Conservation (phyloP, 306 rosid species). For the Trifolium pratense region DNA sequence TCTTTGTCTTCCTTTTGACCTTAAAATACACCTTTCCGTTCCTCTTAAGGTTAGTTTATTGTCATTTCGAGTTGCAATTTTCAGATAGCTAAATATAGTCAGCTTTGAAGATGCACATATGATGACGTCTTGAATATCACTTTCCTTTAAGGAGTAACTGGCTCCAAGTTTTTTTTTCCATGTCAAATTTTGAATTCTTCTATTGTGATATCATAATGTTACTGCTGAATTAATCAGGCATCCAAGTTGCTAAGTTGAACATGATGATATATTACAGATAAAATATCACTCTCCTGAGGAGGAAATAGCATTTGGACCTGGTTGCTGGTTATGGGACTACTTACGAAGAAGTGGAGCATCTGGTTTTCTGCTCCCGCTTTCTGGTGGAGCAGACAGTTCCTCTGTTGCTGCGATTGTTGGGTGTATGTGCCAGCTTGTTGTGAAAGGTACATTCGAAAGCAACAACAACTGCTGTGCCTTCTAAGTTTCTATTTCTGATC, state of each 20-base stretch:
- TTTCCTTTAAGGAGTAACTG: constrained; percentile 4
- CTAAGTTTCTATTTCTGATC: constrained; percentile 26
- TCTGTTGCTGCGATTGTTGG: constrained; percentile 97
- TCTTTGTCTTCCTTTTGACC: constrained; percentile 79
- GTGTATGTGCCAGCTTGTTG: constrained; percentile 95
- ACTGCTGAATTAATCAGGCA: constrained; percentile 25
- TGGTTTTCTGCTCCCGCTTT: constrained; percentile 97
- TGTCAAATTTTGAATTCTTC: constrained; percentile 15
- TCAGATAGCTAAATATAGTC: constrained; percentile 26
- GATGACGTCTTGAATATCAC: constrained; percentile 25
- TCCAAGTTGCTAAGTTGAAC: constrained; percentile 40
- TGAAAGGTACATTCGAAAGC: constrained; percentile 65
- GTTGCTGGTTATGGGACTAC: constrained; percentile 99
- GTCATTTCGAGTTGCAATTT: constrained; percentile 35
- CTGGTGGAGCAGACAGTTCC: constrained; percentile 99
- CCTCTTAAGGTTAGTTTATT: constrained; percentile 74
- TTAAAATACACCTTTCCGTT: constrained; percentile 64
- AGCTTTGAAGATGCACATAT: constrained; percentile 25
- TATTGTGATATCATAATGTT: not conserved
- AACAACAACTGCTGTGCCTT: constrained; percentile 19
- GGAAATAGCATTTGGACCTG: constrained; percentile 98
- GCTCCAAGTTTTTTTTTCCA: constrained; percentile 1
- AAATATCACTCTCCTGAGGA: constrained; percentile 90
- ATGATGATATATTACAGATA: constrained; percentile 58
- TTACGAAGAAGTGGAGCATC: constrained; percentile 98